A percentile compares a stretch with the other conserved stretches of the same genome.
Conservation (phyloP, 768 basidiomycete genomes). For the Boletellus emodensis region DNA sequence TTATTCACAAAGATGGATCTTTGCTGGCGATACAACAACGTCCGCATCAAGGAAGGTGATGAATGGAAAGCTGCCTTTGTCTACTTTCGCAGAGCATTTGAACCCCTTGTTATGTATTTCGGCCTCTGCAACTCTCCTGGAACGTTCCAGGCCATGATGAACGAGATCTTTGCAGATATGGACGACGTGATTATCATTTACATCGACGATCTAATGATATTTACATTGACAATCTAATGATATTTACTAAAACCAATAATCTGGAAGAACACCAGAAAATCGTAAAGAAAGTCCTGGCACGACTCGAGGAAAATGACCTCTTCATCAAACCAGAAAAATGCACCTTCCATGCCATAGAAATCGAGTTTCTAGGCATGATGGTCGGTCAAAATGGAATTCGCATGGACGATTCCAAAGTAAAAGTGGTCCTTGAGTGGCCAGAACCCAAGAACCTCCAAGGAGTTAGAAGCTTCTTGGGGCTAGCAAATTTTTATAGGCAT, state of each 20-base stretch:
- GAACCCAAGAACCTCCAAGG: conserved; percentile 11
- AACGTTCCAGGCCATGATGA: too few relatives aligned
- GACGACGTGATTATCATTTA: neutral
- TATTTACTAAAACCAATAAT: neutral
- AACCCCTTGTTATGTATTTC: neutral
- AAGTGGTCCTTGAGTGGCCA: conserved; percentile 30
- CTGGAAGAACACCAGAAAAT: neutral
- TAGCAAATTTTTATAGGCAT: conserved; percentile 29
- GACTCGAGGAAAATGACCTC: conserved; percentile 30
- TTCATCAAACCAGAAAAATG: conserved; percentile 34
- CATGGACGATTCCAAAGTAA: conserved; percentile 35
- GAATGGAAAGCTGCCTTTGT: neutral
- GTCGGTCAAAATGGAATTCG: conserved; percentile 15
- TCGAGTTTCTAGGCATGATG: conserved; percentile 33
- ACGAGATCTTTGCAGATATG: too few relatives aligned
- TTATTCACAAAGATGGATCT: too few relatives aligned
- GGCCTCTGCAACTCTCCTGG: neutral
- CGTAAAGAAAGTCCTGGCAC: conserved; percentile 15
- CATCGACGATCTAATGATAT: too few relatives aligned
- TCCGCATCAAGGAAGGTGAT: too few relatives aligned
- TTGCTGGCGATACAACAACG: too few relatives aligned
- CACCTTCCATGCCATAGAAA: conserved; percentile 12
- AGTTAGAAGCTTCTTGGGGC: conserved; percentile 27
- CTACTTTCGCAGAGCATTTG: neutral
- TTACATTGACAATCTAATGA: neutral